Evolutionary conservation across 768 basidiomycete species (phyloP).

Genomic region (Lanmaoa pseudosensibilis): DNA sequence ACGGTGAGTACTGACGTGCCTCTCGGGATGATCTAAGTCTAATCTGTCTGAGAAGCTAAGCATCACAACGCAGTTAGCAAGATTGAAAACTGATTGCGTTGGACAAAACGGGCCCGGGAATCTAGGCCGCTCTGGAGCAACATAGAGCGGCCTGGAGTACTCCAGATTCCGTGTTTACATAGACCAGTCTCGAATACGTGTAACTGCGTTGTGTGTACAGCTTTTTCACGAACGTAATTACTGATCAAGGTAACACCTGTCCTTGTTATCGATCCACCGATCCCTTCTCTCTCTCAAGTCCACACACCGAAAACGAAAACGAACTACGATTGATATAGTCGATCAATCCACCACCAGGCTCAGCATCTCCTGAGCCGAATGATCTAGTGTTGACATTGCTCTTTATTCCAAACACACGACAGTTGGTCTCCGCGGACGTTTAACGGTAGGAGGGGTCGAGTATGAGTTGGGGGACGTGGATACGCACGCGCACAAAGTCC

Average conservation of each 20-base stretch:
- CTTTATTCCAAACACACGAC: slow-evolving; percentile 69
- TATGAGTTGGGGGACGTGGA: slow-evolving; percentile 55
- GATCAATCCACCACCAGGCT: slow-evolving; percentile 35
- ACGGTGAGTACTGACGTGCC: no score
- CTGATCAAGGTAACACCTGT: slow-evolving; percentile 25
- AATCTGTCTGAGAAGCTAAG: no score
- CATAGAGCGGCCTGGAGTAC: no score
- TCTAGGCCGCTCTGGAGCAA: no score
- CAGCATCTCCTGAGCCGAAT: slow-evolving; percentile 25
- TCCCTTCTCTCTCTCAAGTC: slow-evolving; percentile 59
- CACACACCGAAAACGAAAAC: slow-evolving; percentile 63
- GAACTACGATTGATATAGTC: slow-evolving; percentile 72
- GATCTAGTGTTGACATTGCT: slow-evolving; percentile 56
- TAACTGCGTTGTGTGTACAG: no score
- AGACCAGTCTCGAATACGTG: no score
- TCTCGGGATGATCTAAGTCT: no score
- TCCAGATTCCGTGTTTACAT: no score
- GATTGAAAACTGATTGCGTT: no score
- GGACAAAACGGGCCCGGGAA: no score
- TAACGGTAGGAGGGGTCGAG: slow-evolving; percentile 52
- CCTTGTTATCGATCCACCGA: slow-evolving; percentile 64
- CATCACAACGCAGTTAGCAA: no score
- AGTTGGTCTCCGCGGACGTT: slow-evolving; percentile 59
- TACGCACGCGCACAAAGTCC: slow-evolving; percentile 33
- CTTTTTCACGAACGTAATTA: no score